Conservation (phyloP, 2,329 filamentous ascomycete genomes). For the Fusarium pseudoanthophilum region DNA sequence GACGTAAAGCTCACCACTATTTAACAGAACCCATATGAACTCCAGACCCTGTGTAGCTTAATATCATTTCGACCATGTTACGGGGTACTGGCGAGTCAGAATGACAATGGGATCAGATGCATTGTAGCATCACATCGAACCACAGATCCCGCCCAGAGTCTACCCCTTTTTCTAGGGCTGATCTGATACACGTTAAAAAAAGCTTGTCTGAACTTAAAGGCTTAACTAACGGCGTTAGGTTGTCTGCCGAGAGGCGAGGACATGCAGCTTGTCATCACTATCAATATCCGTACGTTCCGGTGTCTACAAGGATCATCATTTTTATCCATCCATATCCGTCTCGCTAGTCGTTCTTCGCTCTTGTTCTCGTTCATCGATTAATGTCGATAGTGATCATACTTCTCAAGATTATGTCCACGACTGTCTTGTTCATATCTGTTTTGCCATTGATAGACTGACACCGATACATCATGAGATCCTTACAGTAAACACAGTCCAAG, state of each 20-base stretch:
- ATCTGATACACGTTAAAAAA: slow-evolving; percentile 16
- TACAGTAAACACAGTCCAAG: too few species aligned
- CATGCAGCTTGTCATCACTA: background rate
- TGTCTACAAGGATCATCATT: background rate
- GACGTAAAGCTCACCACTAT: background rate
- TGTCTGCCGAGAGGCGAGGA: background rate
- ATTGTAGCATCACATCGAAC: background rate
- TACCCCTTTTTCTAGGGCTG: slow-evolving; percentile 31
- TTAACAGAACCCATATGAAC: accelerated
- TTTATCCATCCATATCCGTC: background rate
- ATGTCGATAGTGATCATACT: too few species aligned
- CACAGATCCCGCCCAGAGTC: background rate
- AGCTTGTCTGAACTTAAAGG: slow-evolving; percentile 23
- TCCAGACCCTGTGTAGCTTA: too few species aligned
- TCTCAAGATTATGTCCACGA: background rate
- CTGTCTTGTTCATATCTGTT: background rate
- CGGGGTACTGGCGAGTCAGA: too few species aligned
- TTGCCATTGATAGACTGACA: background rate
- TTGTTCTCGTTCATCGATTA: background rate
- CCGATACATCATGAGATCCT: background rate
- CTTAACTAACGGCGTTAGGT: background rate
- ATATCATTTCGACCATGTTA: too few species aligned
- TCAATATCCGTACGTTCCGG: slow-evolving; percentile 28
- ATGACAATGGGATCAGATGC: too few species aligned
- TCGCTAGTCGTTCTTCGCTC: background rate